Percentiles rank a stretch among this genome's conserved stretches.
Conservation (phyloP, 2,329 filamentous ascomycete genomes). For the Xylariaceae sp. region DNA sequence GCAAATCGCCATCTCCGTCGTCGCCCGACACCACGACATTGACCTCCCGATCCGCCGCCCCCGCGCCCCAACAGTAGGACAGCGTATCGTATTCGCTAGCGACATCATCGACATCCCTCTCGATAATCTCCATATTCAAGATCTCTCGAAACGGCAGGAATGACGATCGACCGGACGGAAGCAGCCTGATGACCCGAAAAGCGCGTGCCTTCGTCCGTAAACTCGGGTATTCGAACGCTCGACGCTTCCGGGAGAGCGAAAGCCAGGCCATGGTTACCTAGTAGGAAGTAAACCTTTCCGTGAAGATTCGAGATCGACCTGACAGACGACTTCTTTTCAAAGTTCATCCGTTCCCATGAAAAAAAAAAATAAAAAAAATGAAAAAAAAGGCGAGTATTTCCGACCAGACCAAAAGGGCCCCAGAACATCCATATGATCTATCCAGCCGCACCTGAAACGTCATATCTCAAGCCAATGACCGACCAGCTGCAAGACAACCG, state of each 20-base stretch:
- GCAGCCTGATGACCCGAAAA: conserved; percentile 27
- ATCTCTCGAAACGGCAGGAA: conserved; percentile 21
- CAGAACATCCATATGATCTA: no score
- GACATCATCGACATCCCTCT: conserved; percentile 19
- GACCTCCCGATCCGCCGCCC: conserved; percentile 24
- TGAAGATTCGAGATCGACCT: no score
- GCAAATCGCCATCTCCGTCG: conserved; percentile 11
- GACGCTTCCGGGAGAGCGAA: not conserved
- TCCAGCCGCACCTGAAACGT: no score
- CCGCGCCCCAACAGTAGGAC: conserved; percentile 30
- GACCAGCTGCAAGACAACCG: no score
- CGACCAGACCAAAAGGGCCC: no score
- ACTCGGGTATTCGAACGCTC: conserved; percentile 7
- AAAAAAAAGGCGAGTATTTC: no score
- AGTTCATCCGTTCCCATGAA: no score
- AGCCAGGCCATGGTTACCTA: conserved; percentile 2
- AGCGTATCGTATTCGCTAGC: conserved; percentile 27
- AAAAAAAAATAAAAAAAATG: no score
- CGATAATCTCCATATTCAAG: conserved; percentile 27
- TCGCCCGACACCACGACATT: conserved; percentile 15
- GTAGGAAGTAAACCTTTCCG: no score
- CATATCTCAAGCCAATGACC: no score
- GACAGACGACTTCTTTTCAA: no score
- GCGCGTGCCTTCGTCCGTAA: conserved; percentile 7
- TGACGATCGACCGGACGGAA: conserved; percentile 18